A percentile compares a stretch with the other conserved stretches of the same genome.
phyloP scores from a whole-genome alignment of 2,329 filamentous ascomycete species.

The Aspergillus fischeri region DNA sequence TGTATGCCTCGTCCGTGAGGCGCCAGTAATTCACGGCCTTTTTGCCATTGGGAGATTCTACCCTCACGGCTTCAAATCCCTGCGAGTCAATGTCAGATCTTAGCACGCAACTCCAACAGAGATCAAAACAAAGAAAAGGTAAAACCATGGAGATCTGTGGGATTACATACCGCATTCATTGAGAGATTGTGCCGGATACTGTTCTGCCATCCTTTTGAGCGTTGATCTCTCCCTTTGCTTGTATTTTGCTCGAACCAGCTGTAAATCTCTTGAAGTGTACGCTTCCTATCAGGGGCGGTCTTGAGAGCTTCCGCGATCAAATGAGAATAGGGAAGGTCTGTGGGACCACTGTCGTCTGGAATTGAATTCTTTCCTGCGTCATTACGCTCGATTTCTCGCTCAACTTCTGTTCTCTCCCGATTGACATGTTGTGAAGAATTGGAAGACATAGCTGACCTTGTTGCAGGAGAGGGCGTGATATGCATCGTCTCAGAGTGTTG shows the following conservation, averaged over 20 bases:
- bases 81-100: constrained; percentile 12
- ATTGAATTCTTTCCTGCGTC: constrained; percentile 21
- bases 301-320: constrained; percentile 74
- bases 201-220: constrained; percentile 81
- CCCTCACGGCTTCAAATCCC: constrained; percentile 53
- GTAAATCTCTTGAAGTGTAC: constrained; percentile 84
- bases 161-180: constrained; percentile 76
- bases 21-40: constrained; percentile 72
- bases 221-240: constrained; percentile 61
- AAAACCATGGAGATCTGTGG: background rate
- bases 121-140: constrained; percentile 8
- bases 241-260: constrained; percentile 84
- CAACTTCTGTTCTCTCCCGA: constrained; percentile 8
- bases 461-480: constrained; percentile 2
- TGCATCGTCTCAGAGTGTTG: background rate
- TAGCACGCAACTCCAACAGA: constrained; percentile 7
- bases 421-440: constrained; percentile 13
- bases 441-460: constrained; percentile 18
- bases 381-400: constrained; percentile 11
- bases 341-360: constrained; percentile 27
- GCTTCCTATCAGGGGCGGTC: constrained; percentile 60
- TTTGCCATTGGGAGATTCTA: constrained; percentile 43
- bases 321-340: constrained; percentile 70
- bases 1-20: constrained; percentile 65
- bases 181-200: constrained; percentile 93